Evolutionary conservation across 2,329 filamentous ascomycete genomes (phyloP), one percentile per base, ranked within the genome.

Genomic region (Stagonosporopsis rhizophila): DNA sequence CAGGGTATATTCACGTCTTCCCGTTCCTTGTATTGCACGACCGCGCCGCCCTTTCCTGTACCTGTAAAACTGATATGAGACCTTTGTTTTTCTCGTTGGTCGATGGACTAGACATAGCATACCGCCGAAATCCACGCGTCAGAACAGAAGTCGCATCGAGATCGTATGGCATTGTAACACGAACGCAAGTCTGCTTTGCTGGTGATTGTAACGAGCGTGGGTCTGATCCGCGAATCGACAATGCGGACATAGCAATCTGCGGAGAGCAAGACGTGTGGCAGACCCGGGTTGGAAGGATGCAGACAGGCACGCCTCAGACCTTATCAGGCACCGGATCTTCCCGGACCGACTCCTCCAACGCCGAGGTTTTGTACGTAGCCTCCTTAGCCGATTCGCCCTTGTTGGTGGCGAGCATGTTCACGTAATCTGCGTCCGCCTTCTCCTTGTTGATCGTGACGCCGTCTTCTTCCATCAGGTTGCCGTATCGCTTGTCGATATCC

Each of bases 401-500:
- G 41, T 44, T 44, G n/a, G 41, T 44, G 7, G 17, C 34, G 11
- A 44, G 41, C 41, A 44, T 44, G 27, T 44, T 44, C 19, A 22
- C 27, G 41, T 44, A 44, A 27, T 44, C 41, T 3, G 41, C n/a
- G 17, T 44, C 41, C 2, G 41, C 41, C 8, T 32, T 34, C 17
- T 20, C 17, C 41, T 44, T 44, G 28, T 44, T 22, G 19, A 44
- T 34, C 2, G 17, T 34, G 8, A 23, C 27, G 15, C 17, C 20
- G 15, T 37, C 44, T 32, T 37, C 7, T 9, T 46, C 30, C 44
- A 37, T 46, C 3, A 44, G 28, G 8, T n/a, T 27, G 4, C 22
- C 39, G 28, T 50, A 50, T 8, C 28, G 20, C 15, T 25, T n/a
- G 14, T 15, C 19, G 8, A 88, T 78, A 75, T 79, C 79, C 1